Evolutionary conservation across 176 grass and related monocot species (phyloP).

Genomic region (Pontederia paniculata): DNA sequence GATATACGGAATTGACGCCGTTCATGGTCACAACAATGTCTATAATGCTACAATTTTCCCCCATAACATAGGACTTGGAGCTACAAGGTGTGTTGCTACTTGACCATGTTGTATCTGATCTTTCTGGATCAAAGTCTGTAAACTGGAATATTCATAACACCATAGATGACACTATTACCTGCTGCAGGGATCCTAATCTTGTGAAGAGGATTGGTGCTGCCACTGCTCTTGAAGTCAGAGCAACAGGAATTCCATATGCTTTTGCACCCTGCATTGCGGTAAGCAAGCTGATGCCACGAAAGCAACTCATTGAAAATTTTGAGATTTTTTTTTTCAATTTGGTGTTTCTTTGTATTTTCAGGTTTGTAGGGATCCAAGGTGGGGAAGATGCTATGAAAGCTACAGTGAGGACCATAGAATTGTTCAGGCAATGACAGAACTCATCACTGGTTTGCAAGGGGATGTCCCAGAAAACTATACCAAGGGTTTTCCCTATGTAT

Average conservation of each 20-base stretch:
- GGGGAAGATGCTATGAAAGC: conserved; percentile 26
- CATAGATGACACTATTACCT: too few relatives aligned
- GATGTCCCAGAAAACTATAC: conserved; percentile 10
- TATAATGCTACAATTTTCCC: conserved; percentile 1
- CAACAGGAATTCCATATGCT: conserved; percentile 13
- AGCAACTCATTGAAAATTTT: not conserved
- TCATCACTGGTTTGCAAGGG: conserved; percentile 17
- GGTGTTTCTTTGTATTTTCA: conserved; percentile 11
- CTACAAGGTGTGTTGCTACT: not conserved
- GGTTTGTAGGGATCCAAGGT: conserved; percentile 34
- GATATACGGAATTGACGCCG: conserved; percentile 3
- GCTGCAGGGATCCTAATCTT: not conserved
- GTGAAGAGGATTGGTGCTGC: conserved; percentile 13
- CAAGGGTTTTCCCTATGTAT: conserved; percentile 28
- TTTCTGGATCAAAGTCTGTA: too few relatives aligned
- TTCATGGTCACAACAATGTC: conserved; percentile 1
- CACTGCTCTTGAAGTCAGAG: conserved; percentile 16
- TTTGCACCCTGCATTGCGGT: conserved; percentile 21
- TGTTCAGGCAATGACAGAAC: conserved; percentile 17
- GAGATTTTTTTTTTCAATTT: not conserved
- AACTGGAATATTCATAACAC: not conserved
- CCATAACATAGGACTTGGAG: conserved; percentile 1
- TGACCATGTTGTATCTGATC: too few relatives aligned
- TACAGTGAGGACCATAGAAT: conserved; percentile 25
- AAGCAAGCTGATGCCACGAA: not conserved